Percentiles rank a stretch among this genome's conserved stretches.
phyloP scores from a whole-genome alignment of 2,329 filamentous ascomycete genomes.

The Tolypocladium album region DNA sequence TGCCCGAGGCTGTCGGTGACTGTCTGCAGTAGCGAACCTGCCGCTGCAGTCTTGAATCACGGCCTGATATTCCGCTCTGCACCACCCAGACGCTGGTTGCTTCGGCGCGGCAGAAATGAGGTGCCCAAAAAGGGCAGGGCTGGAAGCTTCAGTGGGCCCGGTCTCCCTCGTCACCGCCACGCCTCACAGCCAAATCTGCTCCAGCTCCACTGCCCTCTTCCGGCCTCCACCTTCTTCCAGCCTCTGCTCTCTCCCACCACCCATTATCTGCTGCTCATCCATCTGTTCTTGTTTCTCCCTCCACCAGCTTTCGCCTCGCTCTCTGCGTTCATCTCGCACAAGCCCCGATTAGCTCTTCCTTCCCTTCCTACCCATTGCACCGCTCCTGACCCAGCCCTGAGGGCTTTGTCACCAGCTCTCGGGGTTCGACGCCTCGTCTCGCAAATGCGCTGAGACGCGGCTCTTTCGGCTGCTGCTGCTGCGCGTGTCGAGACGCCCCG shows the following conservation, averaged over 20 bases:
- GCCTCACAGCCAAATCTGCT: not conserved
- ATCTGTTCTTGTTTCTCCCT: not conserved
- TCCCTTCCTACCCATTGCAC: not conserved
- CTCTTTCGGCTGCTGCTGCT: conserved; percentile 5
- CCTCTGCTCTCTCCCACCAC: not conserved
- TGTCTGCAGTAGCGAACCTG: not conserved
- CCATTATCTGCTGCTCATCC: not conserved
- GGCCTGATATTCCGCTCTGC: not conserved
- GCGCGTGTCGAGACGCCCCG: conserved; percentile 4
- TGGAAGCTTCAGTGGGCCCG: not conserved
- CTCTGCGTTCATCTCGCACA: not conserved
- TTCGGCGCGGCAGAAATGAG: too few species aligned
- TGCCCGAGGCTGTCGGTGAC: not conserved
- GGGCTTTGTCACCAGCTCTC: not conserved
- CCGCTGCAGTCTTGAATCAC: not conserved
- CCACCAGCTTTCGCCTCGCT: not conserved
- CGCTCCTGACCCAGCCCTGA: not conserved
- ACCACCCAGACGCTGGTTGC: not conserved
- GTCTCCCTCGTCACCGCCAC: not conserved
- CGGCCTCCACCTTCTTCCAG: not conserved
- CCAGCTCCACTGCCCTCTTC: not conserved
- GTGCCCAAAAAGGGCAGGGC: not conserved
- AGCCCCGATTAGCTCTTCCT: not conserved
- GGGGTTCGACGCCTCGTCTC: conserved; percentile 6
- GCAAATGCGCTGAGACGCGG: conserved; percentile 8